Conservation (phyloP, 1,139 yeast genomes). For the Geotrichum restrictum region DNA sequence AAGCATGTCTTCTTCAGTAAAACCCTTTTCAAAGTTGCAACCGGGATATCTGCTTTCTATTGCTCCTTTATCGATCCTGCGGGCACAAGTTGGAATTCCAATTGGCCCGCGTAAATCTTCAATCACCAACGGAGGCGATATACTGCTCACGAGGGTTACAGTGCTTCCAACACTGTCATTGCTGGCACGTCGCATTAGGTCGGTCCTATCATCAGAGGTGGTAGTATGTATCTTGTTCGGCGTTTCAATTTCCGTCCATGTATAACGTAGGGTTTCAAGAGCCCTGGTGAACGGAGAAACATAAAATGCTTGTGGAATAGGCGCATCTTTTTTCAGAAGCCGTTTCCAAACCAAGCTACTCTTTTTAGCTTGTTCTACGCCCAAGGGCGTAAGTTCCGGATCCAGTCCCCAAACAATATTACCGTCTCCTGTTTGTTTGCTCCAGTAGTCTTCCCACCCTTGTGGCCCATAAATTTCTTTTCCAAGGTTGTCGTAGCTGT, state of each 20-base stretch:
- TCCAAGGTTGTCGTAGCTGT: slow-evolving; percentile 69
- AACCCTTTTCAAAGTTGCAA: slow-evolving; percentile 42
- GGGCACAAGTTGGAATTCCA: slow-evolving; percentile 66
- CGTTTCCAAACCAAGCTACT: slow-evolving; percentile 45
- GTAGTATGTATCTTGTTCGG: background rate
- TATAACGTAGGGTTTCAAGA: slow-evolving; percentile 51
- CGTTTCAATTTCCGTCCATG: slow-evolving; percentile 51
- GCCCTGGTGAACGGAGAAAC: slow-evolving; percentile 66
- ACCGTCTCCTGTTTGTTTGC: slow-evolving; percentile 53
- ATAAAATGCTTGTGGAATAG: slow-evolving; percentile 54
- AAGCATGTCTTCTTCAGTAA: slow-evolving; percentile 48
- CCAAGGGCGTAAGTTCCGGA: slow-evolving; percentile 58
- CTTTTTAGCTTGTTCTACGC: slow-evolving; percentile 50
- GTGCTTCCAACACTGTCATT: slow-evolving; percentile 4
- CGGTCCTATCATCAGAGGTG: too few relatives aligned
- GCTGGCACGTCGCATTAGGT: background rate
- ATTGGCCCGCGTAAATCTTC: slow-evolving; percentile 65
- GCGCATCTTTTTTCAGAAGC: slow-evolving; percentile 48
- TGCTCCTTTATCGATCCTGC: slow-evolving; percentile 45
- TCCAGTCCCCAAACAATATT: slow-evolving; percentile 64
- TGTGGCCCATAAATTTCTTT: slow-evolving; percentile 53
- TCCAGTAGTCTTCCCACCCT: slow-evolving; percentile 61
- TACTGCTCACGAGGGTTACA: background rate
- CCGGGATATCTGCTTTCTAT: slow-evolving; percentile 42
- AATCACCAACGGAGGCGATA: slow-evolving; percentile 34